Evolutionary conservation across 805 yeast genomes (phyloP), one percentile per base, ranked within the genome.

Genomic region (Metschnikowia bowlesiae): DNA sequence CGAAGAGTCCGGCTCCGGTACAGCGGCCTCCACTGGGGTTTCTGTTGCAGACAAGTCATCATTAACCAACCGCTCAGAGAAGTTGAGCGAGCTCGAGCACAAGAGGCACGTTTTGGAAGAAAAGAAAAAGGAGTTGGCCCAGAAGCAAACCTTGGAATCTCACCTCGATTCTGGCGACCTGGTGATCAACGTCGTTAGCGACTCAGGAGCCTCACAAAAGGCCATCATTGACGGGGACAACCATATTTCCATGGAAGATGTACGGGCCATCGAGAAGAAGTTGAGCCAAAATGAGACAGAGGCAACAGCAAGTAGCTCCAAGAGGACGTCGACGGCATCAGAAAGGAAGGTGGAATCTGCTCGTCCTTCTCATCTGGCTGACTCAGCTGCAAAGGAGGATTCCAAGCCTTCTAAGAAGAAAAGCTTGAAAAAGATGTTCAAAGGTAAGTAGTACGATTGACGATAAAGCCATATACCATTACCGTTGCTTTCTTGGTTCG

Each of bases 201-300:
- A 47, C 4, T 44, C 49, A 3, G 65, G 65, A 3, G 22, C 52
- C 2, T 45, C 42, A 3, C 44, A 47, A 6, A 51, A 49, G 14
- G 61, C 70, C 10, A 71, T 75, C 13, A 74, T 75, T 41, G 80
- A 75, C 51, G 59, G 65, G 53, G 67, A 66, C 53, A 50, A 55
- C 34, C 80, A 75, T 52, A 58, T 69, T 31, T 49, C 58, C 6
- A 50, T 42, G 50, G 44, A 43, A 11, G 59, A 55, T 28, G 52
- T 47, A 6, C 39, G 46, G 34, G 55, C 47, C 13, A 16, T 53
- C 10, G 54, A 52, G 50, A 43, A 34, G 37, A 51, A 49, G 34
- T 53, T 53, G 46, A 28, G 52, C 8, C 41, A 38, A 29, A 48
- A 48, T 6, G 44, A 47, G 9, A 33, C 38, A 16, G 33, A 44